phyloP scores from a whole-genome alignment of 108 stramenopile genomes.

The Halocafeteria seosinensis region DNA sequence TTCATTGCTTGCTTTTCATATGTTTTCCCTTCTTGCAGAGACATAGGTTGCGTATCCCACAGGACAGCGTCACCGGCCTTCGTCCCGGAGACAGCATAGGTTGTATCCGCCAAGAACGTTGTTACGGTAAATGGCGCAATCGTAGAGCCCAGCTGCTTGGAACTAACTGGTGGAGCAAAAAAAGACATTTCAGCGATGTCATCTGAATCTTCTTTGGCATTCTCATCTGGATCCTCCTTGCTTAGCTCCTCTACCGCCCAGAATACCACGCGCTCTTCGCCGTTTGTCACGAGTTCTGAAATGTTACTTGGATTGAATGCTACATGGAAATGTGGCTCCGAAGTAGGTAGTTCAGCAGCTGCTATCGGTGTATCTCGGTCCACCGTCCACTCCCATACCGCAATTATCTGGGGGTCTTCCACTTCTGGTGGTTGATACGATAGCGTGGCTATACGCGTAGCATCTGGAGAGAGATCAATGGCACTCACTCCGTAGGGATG shows the following conservation, averaged over 20 bases:
- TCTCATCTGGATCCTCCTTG: too few relatives aligned
- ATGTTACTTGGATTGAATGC: slow-evolving; percentile 20
- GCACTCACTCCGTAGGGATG: slow-evolving; percentile 19
- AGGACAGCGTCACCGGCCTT: slow-evolving; percentile 23
- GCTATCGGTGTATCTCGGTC: slow-evolving; percentile 1
- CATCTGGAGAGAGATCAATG: slow-evolving; percentile 30
- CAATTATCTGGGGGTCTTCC: slow-evolving; percentile 1
- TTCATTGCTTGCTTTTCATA: background rate
- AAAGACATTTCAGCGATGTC: background rate
- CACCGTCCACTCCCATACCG: slow-evolving; percentile 39
- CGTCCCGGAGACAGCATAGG: slow-evolving; percentile 30
- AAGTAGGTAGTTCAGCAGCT: background rate
- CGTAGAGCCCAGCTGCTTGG: background rate
- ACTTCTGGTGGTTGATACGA: background rate
- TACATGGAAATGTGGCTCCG: background rate
- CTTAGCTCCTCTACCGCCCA: slow-evolving; percentile 19
- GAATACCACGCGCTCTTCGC: slow-evolving; percentile 22
- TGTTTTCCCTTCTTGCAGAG: background rate
- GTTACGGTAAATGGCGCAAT: slow-evolving; percentile 17
- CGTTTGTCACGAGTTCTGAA: slow-evolving; percentile 29
- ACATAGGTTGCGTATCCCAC: slow-evolving; percentile 14
- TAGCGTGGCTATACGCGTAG: slow-evolving; percentile 22
- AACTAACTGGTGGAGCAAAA: background rate
- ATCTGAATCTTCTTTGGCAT: background rate
- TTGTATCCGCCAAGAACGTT: slow-evolving; percentile 24